These are phyloP conservation scores for Paxillus involutus DNA, from an alignment of 768 basidiomycete genomes.

Conservation along the genomic window DNA sequence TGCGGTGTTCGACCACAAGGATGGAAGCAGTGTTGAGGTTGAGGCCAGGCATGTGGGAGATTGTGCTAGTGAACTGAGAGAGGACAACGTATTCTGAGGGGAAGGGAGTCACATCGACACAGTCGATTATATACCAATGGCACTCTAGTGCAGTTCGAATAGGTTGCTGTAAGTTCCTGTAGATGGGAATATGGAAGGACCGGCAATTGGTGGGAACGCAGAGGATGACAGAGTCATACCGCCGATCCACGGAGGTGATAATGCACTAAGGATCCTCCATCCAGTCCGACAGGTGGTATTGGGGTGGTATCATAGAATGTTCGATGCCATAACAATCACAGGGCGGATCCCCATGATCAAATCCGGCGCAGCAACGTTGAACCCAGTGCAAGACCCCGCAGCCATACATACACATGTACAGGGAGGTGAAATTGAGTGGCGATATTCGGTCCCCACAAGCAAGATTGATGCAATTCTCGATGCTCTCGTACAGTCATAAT, in stretches of 20 bases:
- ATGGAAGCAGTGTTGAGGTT: conserved; percentile 21
- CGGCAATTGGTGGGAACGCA: neutral
- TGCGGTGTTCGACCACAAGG: conserved; percentile 38
- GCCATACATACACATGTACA: neutral
- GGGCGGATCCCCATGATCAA: conserved; percentile 15
- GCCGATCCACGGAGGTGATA: neutral
- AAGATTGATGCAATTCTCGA: neutral
- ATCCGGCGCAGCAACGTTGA: neutral
- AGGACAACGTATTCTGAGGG: neutral
- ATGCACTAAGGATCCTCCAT: neutral
- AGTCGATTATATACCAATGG: conserved; percentile 10
- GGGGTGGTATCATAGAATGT: neutral
- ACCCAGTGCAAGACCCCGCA: neutral
- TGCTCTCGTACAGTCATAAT: neutral
- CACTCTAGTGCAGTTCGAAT: neutral
- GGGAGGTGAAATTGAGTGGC: neutral
- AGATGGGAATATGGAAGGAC: conserved; percentile 10
- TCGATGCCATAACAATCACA: conserved; percentile 12
- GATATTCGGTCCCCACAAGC: neutral
- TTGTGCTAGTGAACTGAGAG: neutral
- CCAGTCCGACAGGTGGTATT: neutral
- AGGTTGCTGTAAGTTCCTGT: conserved; percentile 24
- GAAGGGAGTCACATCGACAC: neutral
- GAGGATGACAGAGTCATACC: conserved; percentile 12
- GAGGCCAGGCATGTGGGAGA: conserved; percentile 30